Percentiles rank a stretch among this genome's conserved stretches.
Conservation (phyloP, 495 filamentous ascomycete genomes). For the Friedmanniomyces simplex region DNA sequence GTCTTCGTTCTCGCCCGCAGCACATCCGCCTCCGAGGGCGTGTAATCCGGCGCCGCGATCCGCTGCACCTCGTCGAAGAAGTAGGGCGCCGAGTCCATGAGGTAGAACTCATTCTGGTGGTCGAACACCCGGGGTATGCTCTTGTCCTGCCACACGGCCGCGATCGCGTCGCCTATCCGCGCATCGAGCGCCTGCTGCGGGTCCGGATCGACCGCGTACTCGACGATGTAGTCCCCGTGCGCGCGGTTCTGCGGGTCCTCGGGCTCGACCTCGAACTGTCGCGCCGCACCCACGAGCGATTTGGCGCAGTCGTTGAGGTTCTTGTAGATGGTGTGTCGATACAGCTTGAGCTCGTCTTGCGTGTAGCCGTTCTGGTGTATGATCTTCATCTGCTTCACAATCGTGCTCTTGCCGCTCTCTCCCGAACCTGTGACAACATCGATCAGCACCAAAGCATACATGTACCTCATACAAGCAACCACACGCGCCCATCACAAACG, state of each 20-base stretch:
- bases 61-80: conserved; percentile 89
- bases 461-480: background rate
- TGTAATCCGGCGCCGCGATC: conserved; percentile 78
- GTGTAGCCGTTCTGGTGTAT: conserved; percentile 97
- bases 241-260: conserved; percentile 58
- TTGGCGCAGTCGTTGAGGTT: conserved; percentile 95
- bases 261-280: conserved; percentile 74
- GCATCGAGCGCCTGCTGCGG: conserved; percentile 70
- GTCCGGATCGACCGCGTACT: conserved; percentile 83
- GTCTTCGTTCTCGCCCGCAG: conserved; percentile 94
- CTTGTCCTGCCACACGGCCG: conserved; percentile 81
- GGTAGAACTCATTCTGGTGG: conserved; percentile 92
- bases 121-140: conserved; percentile 78
- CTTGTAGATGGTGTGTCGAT: conserved; percentile 94
- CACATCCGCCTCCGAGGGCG: conserved; percentile 85
- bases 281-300: conserved; percentile 76
- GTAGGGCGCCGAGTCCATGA: conserved; percentile 99
- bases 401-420: conserved; percentile 97
- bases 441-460: background rate
- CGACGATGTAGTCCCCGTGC: conserved; percentile 66
- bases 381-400: conserved; percentile 99
- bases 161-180: conserved; percentile 70
- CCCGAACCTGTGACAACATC: conserved; percentile 60
- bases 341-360: conserved; percentile 78
- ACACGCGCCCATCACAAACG: no score